phyloP scores from a whole-genome alignment of 1,284 basidiomycete species.

The Apiotrichum montevideense region DNA sequence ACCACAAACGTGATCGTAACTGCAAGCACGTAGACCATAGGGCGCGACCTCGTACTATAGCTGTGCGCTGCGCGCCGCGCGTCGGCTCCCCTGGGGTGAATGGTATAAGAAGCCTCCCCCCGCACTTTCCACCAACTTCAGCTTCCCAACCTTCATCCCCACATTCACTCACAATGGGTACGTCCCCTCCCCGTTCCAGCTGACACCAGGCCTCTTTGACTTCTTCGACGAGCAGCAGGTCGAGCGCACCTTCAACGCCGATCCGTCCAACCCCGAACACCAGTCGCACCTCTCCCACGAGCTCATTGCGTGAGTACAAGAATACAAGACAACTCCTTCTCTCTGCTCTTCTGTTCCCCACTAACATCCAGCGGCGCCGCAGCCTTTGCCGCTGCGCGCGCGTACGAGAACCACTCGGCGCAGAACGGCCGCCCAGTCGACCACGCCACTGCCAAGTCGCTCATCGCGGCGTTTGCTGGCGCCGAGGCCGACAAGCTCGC shows the following conservation, averaged over 20 bases:
- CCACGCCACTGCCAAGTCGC: conserved; percentile 6
- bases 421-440: conserved; percentile 34
- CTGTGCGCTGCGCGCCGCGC: no score
- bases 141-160: no score
- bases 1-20: no score
- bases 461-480: conserved; percentile 38
- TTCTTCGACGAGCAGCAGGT: conserved; percentile 11
- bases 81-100: no score
- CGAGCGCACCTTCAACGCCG: conserved; percentile 17
- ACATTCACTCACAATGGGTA: conserved; percentile 1
- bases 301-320: conserved; percentile 33
- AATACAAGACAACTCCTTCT: no score
- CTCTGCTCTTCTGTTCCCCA: not conserved
- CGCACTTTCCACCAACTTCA: no score
- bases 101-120: no score
- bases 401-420: conserved; percentile 40
- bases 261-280: conserved; percentile 37
- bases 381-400: conserved; percentile 39
- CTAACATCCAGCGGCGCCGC: conserved; percentile 31
- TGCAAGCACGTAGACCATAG: no score
- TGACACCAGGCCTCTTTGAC: conserved; percentile 5
- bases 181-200: not conserved
- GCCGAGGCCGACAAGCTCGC: conserved; percentile 46
- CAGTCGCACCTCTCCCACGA: conserved; percentile 38
- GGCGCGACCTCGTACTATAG: no score